phyloP scores from a whole-genome alignment of 768 basidiomycete genomes.

The Leccinellum rugosiceps region DNA sequence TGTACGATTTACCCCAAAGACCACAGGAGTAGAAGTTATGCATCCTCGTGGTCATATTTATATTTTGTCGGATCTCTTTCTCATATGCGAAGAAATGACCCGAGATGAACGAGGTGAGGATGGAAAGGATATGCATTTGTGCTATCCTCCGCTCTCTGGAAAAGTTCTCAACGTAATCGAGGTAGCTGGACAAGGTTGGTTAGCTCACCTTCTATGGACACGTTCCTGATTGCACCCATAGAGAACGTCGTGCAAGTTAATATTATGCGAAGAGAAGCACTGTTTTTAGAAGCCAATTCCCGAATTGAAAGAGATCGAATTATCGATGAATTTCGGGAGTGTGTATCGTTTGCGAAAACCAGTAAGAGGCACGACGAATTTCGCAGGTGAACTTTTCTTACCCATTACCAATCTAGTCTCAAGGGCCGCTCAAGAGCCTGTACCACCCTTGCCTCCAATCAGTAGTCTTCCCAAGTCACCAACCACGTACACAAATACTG shows the following conservation, averaged over 20 bases:
- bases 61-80: slow-evolving; percentile 88
- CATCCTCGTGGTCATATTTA: slow-evolving; percentile 80
- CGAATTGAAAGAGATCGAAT: slow-evolving; percentile 57
- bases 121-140: slow-evolving; percentile 84
- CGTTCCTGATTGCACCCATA: slow-evolving; percentile 32
- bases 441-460: slow-evolving; percentile 62
- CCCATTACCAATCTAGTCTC: slow-evolving; percentile 39
- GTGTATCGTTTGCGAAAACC: slow-evolving; percentile 74
- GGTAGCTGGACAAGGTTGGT: slow-evolving; percentile 57
- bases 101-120: slow-evolving; percentile 58
- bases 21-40: slow-evolving; percentile 71
- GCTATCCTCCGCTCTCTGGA: slow-evolving; percentile 93
- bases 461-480: slow-evolving; percentile 31
- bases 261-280: slow-evolving; percentile 85
- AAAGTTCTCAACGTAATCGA: slow-evolving; percentile 81
- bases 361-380: slow-evolving; percentile 43
- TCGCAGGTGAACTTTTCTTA: slow-evolving; percentile 2
- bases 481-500: neutral
- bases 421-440: slow-evolving; percentile 57
- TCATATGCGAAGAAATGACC: slow-evolving; percentile 84
- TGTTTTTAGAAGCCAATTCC: slow-evolving; percentile 64
- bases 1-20: slow-evolving; percentile 73
- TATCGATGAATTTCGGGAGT: slow-evolving; percentile 71
- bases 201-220: neutral
- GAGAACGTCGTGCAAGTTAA: slow-evolving; percentile 72